These are phyloP conservation scores for Vinca minor DNA, from an alignment of 257 asterid genomes.

Conservation along the genomic window DNA sequence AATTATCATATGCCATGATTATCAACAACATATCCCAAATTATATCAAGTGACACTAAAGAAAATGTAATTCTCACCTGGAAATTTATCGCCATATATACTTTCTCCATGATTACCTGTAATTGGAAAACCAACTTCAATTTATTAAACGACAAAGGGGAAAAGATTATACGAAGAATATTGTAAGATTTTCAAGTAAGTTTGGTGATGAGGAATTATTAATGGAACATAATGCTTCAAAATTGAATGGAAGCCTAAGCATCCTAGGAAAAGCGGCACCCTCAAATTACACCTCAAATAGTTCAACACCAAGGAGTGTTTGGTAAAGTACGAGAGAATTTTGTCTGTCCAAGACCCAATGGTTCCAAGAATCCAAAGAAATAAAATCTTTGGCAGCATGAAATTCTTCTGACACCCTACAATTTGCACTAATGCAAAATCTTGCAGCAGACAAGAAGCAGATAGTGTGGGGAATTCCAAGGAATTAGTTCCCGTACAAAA, in stretches of 20 bases:
- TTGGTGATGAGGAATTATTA: not conserved
- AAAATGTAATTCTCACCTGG: slow-evolving; percentile 55
- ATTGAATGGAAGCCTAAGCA: not conserved
- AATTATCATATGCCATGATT: slow-evolving; percentile 12
- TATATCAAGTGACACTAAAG: slow-evolving; percentile 9
- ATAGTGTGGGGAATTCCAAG: not conserved
- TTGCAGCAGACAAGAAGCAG: not conserved
- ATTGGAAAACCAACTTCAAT: slow-evolving; percentile 15
- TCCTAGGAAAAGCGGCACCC: not conserved
- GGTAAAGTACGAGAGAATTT: not conserved
- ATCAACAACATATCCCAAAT: slow-evolving; percentile 9
- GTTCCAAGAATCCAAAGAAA: not conserved
- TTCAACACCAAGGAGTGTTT: not conserved
- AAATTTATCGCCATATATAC: slow-evolving; percentile 71
- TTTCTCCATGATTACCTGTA: slow-evolving; percentile 85
- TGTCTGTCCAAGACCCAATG: not conserved
- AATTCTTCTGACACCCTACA: not conserved
- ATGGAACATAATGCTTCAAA: not conserved
- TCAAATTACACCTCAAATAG: not conserved
- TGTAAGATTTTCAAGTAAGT: not conserved
- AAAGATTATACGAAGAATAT: not conserved
- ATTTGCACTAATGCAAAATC: not conserved
- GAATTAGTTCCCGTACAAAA: not conserved
- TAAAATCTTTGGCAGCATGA: not conserved
- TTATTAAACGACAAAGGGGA: not conserved